Percentiles rank a stretch among this genome's conserved stretches.
phyloP scores from a whole-genome alignment of 2,329 filamentous ascomycete genomes.

The Arthrobotrys iridis region DNA sequence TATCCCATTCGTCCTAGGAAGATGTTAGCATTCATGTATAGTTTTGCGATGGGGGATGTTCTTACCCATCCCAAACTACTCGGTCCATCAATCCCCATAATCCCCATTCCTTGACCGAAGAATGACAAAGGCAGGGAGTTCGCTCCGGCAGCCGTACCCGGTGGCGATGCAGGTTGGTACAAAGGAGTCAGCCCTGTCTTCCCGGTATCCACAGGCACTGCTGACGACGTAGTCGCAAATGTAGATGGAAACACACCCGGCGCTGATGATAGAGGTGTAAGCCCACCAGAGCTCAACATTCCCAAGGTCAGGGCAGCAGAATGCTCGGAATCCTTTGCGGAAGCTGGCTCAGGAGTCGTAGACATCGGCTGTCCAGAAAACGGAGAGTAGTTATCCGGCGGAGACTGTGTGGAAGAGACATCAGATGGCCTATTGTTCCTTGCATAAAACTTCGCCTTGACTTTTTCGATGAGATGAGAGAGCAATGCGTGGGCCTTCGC shows the following conservation, averaged over 20 bases:
- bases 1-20: conserved; percentile 57
- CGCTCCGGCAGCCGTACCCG: neutral
- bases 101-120: conserved; percentile 49
- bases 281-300: conserved; percentile 53
- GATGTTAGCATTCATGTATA: conserved; percentile 16
- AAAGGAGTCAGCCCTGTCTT: conserved; percentile 51
- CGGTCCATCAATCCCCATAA: conserved; percentile 54
- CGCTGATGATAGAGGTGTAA: conserved; percentile 15
- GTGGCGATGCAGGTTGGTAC: conserved; percentile 45
- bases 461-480: conserved; percentile 83
- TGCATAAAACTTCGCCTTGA: conserved; percentile 63
- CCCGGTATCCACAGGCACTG: conserved; percentile 51
- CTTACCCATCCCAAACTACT: conserved; percentile 56
- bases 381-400: conserved; percentile 41
- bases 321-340: conserved; percentile 54
- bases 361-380: conserved; percentile 48
- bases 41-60: neutral
- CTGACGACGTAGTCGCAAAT: conserved; percentile 41
- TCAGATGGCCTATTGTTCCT: conserved; percentile 16
- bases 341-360: conserved; percentile 47
- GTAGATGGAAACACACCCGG: conserved; percentile 37
- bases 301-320: conserved; percentile 56
- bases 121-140: conserved; percentile 37
- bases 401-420: conserved; percentile 23
- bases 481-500: conserved; percentile 85